Evolutionary conservation across 2,329 filamentous ascomycete genomes (phyloP), one percentile per base, ranked within the genome.

Genomic region (Pyrenochaeta sp.): DNA sequence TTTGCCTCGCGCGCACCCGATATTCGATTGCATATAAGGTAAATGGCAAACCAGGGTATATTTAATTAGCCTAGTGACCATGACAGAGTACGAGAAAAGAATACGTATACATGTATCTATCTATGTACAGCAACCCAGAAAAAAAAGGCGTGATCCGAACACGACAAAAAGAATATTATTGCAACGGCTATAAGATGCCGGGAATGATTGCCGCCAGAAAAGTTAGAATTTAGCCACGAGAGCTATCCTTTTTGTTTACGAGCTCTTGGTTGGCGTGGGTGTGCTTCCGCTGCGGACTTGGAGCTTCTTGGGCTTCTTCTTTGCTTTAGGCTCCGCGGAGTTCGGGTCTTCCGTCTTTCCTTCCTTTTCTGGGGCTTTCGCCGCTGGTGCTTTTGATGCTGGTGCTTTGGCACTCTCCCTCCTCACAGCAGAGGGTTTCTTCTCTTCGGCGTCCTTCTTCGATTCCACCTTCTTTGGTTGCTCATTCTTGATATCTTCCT

Each of bases 291-390:
- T 58, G 7, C 72, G 63, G 4, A 72, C 63, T 46, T 76, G 66
- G 15, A 76, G 58, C 40, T 76, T 76, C 65, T 73, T 75, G 3
- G 74, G 74, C 58, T 75, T 76, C 63, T 72, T 75, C 63, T 71
- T 75, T 0, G 64, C 53, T 40, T 72, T 74, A 0, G 61, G 55
- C 1, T 59, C 45, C 10, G 57, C 51, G 2, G 49, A 20, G 7
- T 43, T 51, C 4, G 36, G 12, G 7, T 47, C 41, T 7, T 53
- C 51, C n/a, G 44, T 33, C 12, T 44, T 48, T 17, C 48, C 32
- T 9, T 45, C 44, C 20, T 41, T 51, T 21, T 35, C 40, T 17
- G 44, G 1, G n/a, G 17, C 4, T 50, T 31, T 55, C 37, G 12
- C 31, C 4, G 33, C 43, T 7, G 46, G 12, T 4, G 30, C 29